A percentile compares a stretch with the other conserved stretches of the same genome.
These are phyloP conservation scores for Acer yangbiense DNA, from an alignment of 345 rosid species.

Conservation along the genomic window DNA sequence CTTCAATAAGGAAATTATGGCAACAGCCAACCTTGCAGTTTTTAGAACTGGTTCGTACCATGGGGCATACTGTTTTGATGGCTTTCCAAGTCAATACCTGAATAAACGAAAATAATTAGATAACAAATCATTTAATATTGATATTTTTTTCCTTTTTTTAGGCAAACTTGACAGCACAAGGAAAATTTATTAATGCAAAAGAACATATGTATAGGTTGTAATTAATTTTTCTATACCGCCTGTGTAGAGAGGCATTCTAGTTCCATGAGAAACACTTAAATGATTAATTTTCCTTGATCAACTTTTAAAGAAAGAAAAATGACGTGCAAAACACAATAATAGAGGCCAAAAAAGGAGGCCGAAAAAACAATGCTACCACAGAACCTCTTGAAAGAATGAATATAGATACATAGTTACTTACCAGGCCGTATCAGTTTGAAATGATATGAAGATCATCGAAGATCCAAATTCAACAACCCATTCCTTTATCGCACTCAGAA, in stretches of 20 bases:
- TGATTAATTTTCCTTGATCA: neutral
- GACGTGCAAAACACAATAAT: neutral
- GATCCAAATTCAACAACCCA: constrained; percentile 82
- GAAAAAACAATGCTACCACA: neutral
- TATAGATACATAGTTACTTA: too few relatives aligned
- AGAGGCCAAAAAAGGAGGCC: neutral
- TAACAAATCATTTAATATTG: too few relatives aligned
- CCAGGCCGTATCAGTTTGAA: constrained; percentile 84
- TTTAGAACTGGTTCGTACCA: constrained; percentile 72
- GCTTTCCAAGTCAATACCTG: too few relatives aligned
- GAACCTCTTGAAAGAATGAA: constrained; percentile 14
- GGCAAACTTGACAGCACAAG: constrained; percentile 12
- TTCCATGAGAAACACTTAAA: constrained; percentile 44
- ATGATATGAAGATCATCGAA: constrained; percentile 49
- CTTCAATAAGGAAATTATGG: constrained; percentile 57
- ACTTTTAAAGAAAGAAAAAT: neutral
- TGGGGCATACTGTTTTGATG: neutral
- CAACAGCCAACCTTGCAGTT: constrained; percentile 61
- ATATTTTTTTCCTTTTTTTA: neutral
- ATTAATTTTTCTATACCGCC: constrained; percentile 37
- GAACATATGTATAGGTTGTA: too few relatives aligned
- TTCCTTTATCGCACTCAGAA: constrained; percentile 72
- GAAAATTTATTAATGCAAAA: too few relatives aligned
- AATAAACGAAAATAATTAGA: too few relatives aligned
- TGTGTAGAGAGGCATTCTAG: constrained; percentile 64